Percentiles rank a stretch among this genome's conserved stretches.
These are phyloP conservation scores for Phialophora verrucosa DNA, from an alignment of 2,329 filamentous ascomycete genomes.

Conservation along the genomic window DNA sequence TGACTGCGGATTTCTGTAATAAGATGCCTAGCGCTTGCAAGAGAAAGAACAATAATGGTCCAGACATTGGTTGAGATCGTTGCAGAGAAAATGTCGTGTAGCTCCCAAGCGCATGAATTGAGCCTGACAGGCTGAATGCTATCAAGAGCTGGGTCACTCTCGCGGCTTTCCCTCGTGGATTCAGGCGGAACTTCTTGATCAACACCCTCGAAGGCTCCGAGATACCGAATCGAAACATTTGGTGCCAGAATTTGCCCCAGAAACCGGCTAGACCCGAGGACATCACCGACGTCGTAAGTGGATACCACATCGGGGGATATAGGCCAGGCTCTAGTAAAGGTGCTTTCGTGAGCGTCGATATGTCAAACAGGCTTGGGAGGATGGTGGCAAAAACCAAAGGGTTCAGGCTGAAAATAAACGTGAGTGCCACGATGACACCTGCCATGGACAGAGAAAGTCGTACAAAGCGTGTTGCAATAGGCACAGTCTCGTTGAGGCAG, in stretches of 20 bases:
- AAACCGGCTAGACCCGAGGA: conserved; percentile 76
- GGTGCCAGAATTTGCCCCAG: conserved; percentile 91
- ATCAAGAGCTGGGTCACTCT: conserved; percentile 52
- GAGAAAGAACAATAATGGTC: conserved; percentile 71
- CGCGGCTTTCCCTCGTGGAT: conserved; percentile 39
- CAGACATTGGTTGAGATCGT: conserved; percentile 60
- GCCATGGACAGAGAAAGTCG: conserved; percentile 63
- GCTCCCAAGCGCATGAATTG: conserved; percentile 74
- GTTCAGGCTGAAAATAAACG: conserved; percentile 64
- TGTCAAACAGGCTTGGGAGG: conserved; percentile 55
- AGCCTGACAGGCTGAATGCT: conserved; percentile 70
- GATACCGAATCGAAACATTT: conserved; percentile 74
- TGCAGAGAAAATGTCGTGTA: conserved; percentile 64
- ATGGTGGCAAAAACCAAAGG: conserved; percentile 65
- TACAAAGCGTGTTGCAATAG: conserved; percentile 54
- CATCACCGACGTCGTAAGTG: conserved; percentile 46
- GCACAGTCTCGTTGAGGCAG: conserved; percentile 22
- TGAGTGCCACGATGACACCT: conserved; percentile 66
- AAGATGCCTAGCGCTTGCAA: conserved; percentile 70
- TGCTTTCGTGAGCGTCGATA: conserved; percentile 59
- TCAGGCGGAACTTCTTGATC: conserved; percentile 24
- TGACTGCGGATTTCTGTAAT: conserved; percentile 59
- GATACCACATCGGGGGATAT: conserved; percentile 65
- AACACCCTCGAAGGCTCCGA: conserved; percentile 43
- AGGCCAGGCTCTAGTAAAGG: conserved; percentile 65